Conservation (phyloP, 2,329 filamentous ascomycete species). For the Venturiaceae sp. region DNA sequence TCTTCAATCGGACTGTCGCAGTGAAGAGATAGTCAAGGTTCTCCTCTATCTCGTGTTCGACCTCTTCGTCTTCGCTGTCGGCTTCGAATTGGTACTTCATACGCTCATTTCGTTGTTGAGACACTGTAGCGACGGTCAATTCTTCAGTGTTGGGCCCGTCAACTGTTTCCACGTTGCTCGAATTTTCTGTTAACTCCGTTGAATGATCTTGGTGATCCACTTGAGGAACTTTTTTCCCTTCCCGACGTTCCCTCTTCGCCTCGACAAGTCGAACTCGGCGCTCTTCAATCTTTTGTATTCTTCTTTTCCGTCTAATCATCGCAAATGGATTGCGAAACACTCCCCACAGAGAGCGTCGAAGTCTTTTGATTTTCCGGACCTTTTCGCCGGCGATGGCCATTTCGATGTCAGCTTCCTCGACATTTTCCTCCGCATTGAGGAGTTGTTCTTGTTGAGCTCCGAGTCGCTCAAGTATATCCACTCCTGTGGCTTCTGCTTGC, state of each 20-base stretch:
- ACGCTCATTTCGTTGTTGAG: neutral
- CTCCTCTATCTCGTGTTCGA: neutral
- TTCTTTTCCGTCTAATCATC: neutral
- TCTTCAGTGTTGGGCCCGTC: too few relatives aligned
- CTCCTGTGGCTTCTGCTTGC: neutral
- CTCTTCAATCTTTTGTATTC: neutral
- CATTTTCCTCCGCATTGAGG: neutral
- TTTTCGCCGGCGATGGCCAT: neutral
- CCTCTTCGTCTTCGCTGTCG: neutral
- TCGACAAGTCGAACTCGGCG: neutral
- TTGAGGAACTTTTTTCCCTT: neutral
- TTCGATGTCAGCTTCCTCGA: neutral
- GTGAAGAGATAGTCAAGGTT: neutral
- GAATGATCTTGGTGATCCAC: neutral
- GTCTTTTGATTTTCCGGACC: neutral
- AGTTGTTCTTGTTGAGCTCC: neutral
- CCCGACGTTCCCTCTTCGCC: neutral
- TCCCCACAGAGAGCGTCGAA: neutral
- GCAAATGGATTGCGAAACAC: neutral
- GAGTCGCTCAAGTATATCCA: neutral
- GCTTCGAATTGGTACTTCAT: neutral
- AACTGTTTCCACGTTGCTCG: too few relatives aligned
- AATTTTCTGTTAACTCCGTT: neutral
- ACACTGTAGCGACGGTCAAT: neutral
- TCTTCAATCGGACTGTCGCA: neutral